Evolutionary conservation across 108 stramenopile species (phyloP).

Genomic region (Thalassiosira profunda): DNA sequence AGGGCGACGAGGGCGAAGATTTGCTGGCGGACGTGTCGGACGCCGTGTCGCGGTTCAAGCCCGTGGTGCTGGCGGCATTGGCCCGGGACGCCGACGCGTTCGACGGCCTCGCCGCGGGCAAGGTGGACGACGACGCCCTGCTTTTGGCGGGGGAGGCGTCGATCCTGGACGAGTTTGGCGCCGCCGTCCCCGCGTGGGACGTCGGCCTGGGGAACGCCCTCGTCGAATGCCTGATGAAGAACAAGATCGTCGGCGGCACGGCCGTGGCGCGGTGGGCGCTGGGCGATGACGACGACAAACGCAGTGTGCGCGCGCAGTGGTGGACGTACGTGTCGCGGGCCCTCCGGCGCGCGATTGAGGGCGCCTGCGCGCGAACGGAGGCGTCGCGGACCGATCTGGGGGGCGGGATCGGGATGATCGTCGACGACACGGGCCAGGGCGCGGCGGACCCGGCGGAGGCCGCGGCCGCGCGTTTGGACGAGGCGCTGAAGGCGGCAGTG

Average conservation of each 20-base stretch:
- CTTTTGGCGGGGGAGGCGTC: slow-evolving; percentile 53
- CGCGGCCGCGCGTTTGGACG: slow-evolving; percentile 26
- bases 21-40: slow-evolving; percentile 38
- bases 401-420: slow-evolving; percentile 48
- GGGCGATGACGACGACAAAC: slow-evolving; percentile 35
- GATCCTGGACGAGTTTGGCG: slow-evolving; percentile 39
- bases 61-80: slow-evolving; percentile 49
- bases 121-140: slow-evolving; percentile 44
- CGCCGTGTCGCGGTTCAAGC: slow-evolving; percentile 52
- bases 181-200: slow-evolving; percentile 43
- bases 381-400: slow-evolving; percentile 19
- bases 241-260: slow-evolving; percentile 41
- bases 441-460: slow-evolving; percentile 35
- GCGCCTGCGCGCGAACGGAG: slow-evolving; percentile 21
- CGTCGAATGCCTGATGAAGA: slow-evolving; percentile 45
- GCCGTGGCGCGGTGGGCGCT: slow-evolving; percentile 64
- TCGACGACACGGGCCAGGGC: slow-evolving; percentile 42
- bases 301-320: slow-evolving; percentile 43
- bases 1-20: slow-evolving; percentile 54
- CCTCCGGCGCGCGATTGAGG: slow-evolving; percentile 18
- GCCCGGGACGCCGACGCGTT: slow-evolving; percentile 57
- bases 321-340: slow-evolving; percentile 53
- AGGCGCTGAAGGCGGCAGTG: slow-evolving; percentile 23
- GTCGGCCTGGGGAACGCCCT: slow-evolving; percentile 26
- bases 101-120: slow-evolving; percentile 34